A percentile compares a stretch with the other conserved stretches of the same genome.
phyloP scores from a whole-genome alignment of 129 eudicot genomes.

The Ambrosia trifida region DNA sequence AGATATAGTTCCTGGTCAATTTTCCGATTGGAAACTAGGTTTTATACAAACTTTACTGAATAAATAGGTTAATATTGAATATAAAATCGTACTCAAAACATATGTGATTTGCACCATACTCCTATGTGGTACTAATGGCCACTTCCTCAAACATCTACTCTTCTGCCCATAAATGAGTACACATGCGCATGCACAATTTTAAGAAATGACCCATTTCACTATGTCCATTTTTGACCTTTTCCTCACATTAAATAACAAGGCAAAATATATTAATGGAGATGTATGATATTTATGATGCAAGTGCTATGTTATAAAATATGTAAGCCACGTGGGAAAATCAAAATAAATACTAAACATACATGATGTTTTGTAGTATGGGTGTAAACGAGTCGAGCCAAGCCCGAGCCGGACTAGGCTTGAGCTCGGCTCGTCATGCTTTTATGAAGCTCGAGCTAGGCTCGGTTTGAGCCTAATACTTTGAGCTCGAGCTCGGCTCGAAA shows the following conservation, averaged over 20 bases:
- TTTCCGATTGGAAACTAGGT: no score
- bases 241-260: slow-evolving; percentile 20
- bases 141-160: slow-evolving; percentile 30
- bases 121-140: slow-evolving; percentile 32
- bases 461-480: no score
- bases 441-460: no score
- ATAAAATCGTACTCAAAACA: neutral
- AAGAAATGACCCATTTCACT: slow-evolving; percentile 42
- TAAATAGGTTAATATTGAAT: neutral
- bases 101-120: slow-evolving; percentile 29
- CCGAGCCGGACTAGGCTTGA: no score
- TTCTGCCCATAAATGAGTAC: slow-evolving; percentile 43
- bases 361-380: neutral
- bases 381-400: no score
- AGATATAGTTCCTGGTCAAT: no score
- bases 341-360: neutral
- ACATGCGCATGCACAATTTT: slow-evolving; percentile 38
- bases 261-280: neutral
- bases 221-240: slow-evolving; percentile 44
- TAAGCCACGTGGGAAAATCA: neutral
- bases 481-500: no score
- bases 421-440: no score
- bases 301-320: neutral
- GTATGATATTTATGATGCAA: neutral
- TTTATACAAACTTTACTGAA: neutral